Base-by-base conservation (phyloP, 192 early-diverging fungal species). In the Linnemannia schmuckeri region DNA sequence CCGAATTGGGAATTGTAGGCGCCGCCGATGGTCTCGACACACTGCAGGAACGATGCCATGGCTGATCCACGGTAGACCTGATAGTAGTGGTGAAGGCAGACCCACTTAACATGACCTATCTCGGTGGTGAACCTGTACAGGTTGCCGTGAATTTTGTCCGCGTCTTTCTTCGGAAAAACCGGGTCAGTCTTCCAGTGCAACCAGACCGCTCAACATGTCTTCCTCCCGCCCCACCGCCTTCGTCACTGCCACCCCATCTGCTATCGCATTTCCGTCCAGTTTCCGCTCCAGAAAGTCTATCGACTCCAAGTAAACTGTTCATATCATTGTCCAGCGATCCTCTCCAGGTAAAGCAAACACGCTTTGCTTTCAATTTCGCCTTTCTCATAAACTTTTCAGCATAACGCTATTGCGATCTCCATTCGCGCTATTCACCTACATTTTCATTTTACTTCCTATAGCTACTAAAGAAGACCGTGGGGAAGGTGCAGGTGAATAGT, bases 21-120 rank as follows among this genome's bases (percentile, higher is more conserved):
- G 3, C 77, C 77, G 12, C 35, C 68, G n/a, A 33, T 54, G 0
- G 24, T 17, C 66, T 52, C 49, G 24, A 78, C 47, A 4, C 35
- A 37, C 33, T 71, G 77, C 18, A 78, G 69, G 37, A 78, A 78
- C 1, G 66, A 49, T 35, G 47, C 47, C 69, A 78, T 15, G 3
- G 30, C 42, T 8, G 30, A 70, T 24, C 49, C 30, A 18, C 74
- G 69, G 49, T 78, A 78, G 33, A 47, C 70, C 9, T 52, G 42
- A 0, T 41, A 63, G 61, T 70, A 78, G 41, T 83, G 82, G 12
- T 83, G 76, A 30, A 83, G 72, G 69, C 82, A 83, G 15, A 83
- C 82, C 82, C 82, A 83, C n/a, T 83, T 83, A 44, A 83, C 82
- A 35, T 83, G 76, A 44, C 82, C 76, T 18, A 54, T 10, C 2